Evolutionary conservation across 169 alveolate genomes (phyloP), one percentile per base, ranked within the genome.

Genomic region (Plasmodium cynomolgi): DNA sequence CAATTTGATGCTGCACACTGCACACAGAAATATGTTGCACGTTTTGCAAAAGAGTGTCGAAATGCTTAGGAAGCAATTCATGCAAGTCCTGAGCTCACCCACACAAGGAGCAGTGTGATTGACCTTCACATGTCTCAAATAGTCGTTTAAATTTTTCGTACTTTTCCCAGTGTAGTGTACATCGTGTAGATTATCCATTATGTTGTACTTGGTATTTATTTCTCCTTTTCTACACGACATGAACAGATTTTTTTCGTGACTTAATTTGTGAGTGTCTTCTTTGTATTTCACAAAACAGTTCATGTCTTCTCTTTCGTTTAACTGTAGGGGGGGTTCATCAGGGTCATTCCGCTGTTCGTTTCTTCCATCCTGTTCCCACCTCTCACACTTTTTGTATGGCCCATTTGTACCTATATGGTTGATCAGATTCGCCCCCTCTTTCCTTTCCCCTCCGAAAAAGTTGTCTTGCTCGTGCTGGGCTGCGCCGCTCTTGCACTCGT

Each of bases 21-120:
- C 95, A 41, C 95, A 91, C 34, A 91, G 83, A 82, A 91, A 91
- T 20, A 81, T 71, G 56, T 91, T 91, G 26, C 95, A 91, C 26
- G 95, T 91, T 91, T 91, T 91, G 75, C 95, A 91, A 82, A 91
- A 91, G 13, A 91, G 39, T 13, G 95, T 91, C 6, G 95, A 81
- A 34, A 91, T 77, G 74, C 54, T 91, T n/a, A 91, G 56, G 54
- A 91, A 91, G 80, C 95, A 91, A 72, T 91, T 58, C 95, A 91
- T 91, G 56, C 95, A 91, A 2, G 95, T 91, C 74, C 95, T 68
- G 56, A 91, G 80, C 74, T 91, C 95, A 13, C 95, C 95, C 54
- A 91, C 39, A 71, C 95, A 91, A 20, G 95, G 95, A 37, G 95
- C 95, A 29, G 95, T 91, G 15, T 91, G 91, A 81, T 91, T 91